phyloP scores from a whole-genome alignment of 2,329 filamentous ascomycete species.

The Botrytis sinoallii region DNA sequence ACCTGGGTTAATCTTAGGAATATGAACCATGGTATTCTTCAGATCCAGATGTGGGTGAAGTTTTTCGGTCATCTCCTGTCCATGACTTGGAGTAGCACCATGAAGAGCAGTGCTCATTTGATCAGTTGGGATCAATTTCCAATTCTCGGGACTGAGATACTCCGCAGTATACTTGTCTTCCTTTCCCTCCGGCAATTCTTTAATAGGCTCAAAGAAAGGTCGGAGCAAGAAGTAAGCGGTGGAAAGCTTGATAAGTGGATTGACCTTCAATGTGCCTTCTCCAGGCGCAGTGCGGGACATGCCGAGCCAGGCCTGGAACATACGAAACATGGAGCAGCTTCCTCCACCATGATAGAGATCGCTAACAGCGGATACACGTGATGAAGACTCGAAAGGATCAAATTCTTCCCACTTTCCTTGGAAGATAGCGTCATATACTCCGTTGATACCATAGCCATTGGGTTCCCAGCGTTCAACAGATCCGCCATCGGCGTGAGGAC shows the following conservation, averaged over 20 bases:
- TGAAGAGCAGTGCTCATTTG: slow-evolving; percentile 54
- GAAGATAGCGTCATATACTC: slow-evolving; percentile 72
- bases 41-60: slow-evolving; percentile 65
- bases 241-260: slow-evolving; percentile 70
- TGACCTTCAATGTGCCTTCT: slow-evolving; percentile 79
- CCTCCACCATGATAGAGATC: slow-evolving; percentile 81
- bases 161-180: slow-evolving; percentile 39
- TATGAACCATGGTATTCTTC: slow-evolving; percentile 59
- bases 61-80: slow-evolving; percentile 58
- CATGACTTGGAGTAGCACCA: slow-evolving; percentile 62
- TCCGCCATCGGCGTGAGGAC: slow-evolving; percentile 71
- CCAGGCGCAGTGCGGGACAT: slow-evolving; percentile 70
- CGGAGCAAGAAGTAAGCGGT: slow-evolving; percentile 79
- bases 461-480: slow-evolving; percentile 74
- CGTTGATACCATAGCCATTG: slow-evolving; percentile 61
- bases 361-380: slow-evolving; percentile 63
- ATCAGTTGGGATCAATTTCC: slow-evolving; percentile 48
- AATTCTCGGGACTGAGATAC: slow-evolving; percentile 45
- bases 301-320: slow-evolving; percentile 86
- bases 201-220: slow-evolving; percentile 65
- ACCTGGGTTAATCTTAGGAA: slow-evolving; percentile 61
- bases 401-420: slow-evolving; percentile 75
- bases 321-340: slow-evolving; percentile 78
- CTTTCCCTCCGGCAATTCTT: slow-evolving; percentile 42
- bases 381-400: slow-evolving; percentile 76